Base-by-base conservation (phyloP, 805 yeast genomes). In the Clavispora phyllophila region DNA sequence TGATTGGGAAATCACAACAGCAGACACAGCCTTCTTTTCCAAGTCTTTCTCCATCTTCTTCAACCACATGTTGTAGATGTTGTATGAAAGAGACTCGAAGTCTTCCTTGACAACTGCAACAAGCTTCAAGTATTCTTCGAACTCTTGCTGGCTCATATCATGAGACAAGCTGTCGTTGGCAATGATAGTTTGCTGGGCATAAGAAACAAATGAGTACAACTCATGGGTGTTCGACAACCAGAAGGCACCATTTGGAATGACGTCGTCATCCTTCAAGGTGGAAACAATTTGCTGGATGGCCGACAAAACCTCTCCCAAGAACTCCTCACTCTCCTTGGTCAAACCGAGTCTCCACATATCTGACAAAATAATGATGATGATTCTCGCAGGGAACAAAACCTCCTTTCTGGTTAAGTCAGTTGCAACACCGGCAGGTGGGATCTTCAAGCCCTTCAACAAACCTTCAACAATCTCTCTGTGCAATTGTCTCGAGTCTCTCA, bases 291-390 rank as follows among this genome's bases (percentile, higher is more conserved):
- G 80, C 69, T 91, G 98, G 53, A 93, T 88, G 2, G 86, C 84
- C 23, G 87, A 79, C 60, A 91, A 75, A 2, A 89, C 95, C 60
- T 85, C 90, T 37, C 96, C 96, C 48, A 93, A 70, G 60, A 93
- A 86, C 43, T 81, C 82, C 69, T 93, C 98, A 59, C 91, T 82
- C 63, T 91, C 96, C 51, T 84, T 81, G 13, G 96, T 88, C 56
- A 89, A 76, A 2, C 98, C 98, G 37, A 91, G 73, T 66, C 98
- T 79, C 99, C 99, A 93, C 98, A 93, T 89, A 63, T 93, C 99
- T 56, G 95, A 83, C 50, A 91, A 72, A 26, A 91, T 84, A 51
- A 93, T 84, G 57, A 93, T 91, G 57, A 93, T 81, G 51, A 93
- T 87, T 72, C 96, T 81, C 1, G 97, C 93, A 22, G 99, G 99